Evolutionary conservation across 106 monocot species (phyloP).

Genomic region (Allium cepa): DNA sequence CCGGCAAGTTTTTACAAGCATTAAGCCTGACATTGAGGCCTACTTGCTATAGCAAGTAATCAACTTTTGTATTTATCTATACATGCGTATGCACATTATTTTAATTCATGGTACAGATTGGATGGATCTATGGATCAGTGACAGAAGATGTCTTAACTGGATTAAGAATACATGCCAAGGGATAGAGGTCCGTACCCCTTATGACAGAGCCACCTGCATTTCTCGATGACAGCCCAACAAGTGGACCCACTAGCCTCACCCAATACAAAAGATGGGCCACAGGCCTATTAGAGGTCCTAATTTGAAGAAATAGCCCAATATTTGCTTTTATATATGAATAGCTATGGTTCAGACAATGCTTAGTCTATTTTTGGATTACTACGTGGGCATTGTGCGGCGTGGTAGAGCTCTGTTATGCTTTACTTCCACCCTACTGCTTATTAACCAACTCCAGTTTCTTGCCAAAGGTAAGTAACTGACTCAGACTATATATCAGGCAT

Average conservation of each 20-base stretch:
- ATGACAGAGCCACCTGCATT: conserved; percentile 14
- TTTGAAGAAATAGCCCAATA: conserved; percentile 16
- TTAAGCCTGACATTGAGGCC: no score
- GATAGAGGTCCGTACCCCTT: conserved; percentile 20
- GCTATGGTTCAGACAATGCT: conserved; percentile 27
- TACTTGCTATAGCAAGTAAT: no score
- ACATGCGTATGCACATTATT: no score
- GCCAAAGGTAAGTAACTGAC: conserved; percentile 22
- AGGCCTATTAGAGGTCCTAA: conserved; percentile 25
- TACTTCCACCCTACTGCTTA: no score
- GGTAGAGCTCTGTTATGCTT: no score
- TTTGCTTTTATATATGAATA: conserved; percentile 5
- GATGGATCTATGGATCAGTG: no score
- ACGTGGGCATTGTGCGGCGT: no score
- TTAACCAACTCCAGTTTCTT: no score
- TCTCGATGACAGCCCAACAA: conserved; percentile 24
- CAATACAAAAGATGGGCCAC: conserved; percentile 49
- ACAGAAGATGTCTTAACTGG: conserved; percentile 29
- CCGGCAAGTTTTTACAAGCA: no score
- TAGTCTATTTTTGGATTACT: conserved; percentile 19
- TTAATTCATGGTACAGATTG: no score
- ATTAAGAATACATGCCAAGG: conserved; percentile 24
- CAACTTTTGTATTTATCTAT: no score
- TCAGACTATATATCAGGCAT: no score
- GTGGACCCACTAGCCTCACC: conserved; percentile 25